Conservation (phyloP, 2,329 filamentous ascomycete species). For the Fusarium bactridioides region DNA sequence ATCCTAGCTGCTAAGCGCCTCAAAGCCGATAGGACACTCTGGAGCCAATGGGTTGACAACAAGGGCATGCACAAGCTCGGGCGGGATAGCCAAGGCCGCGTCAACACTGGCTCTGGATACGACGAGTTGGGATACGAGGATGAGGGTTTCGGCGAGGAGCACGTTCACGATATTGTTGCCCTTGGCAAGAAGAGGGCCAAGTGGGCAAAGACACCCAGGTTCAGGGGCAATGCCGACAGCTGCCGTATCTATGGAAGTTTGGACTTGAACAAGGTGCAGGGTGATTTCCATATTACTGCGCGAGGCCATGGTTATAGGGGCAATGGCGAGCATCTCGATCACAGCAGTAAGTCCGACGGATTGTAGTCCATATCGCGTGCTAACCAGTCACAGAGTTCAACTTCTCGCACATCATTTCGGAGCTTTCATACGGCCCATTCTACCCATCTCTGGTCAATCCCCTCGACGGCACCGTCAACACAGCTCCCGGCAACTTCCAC, state of each 20-base stretch:
- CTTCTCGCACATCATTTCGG: constrained; percentile 95
- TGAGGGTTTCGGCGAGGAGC: constrained; percentile 78
- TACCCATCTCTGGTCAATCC: constrained; percentile 94
- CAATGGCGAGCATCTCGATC: constrained; percentile 79
- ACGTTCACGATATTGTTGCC: constrained; percentile 89
- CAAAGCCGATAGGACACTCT: constrained; percentile 78
- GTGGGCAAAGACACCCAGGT: constrained; percentile 77
- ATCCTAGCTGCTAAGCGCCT: constrained; percentile 83
- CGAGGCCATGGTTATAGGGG: constrained; percentile 94
- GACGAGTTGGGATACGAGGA: constrained; percentile 59
- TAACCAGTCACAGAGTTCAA: constrained; percentile 75
- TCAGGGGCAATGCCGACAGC: constrained; percentile 70
- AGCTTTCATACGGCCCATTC: constrained; percentile 96
- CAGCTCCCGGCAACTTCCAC: constrained; percentile 81
- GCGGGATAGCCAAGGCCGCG: constrained; percentile 60
- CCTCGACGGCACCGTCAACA: constrained; percentile 87
- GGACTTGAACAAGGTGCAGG: constrained; percentile 95
- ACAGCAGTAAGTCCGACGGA: constrained; percentile 66
- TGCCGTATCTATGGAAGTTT: constrained; percentile 91
- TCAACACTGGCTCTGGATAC: constrained; percentile 60
- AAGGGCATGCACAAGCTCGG: constrained; percentile 71
- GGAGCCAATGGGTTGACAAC: constrained; percentile 80
- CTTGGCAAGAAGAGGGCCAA: constrained; percentile 70
- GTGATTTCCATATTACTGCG: constrained; percentile 97
- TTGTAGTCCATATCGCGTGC: not conserved